Evolutionary conservation across 176 grass and related monocot species (phyloP).

Genomic region (Saccharum spontaneum): DNA sequence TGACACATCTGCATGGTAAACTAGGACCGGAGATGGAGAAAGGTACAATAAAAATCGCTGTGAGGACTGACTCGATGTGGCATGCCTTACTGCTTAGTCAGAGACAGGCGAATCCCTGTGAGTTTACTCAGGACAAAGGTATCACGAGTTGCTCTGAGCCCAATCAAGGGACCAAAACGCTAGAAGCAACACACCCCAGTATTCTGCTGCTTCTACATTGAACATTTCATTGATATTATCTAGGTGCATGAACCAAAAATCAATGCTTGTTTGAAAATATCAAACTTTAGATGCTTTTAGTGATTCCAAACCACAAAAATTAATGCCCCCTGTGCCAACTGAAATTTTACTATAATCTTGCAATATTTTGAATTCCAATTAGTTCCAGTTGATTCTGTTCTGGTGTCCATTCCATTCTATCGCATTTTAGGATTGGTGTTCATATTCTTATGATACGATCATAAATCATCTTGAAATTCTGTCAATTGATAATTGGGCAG

Average conservation of each 20-base stretch:
- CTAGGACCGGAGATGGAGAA: neutral
- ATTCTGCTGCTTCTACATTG: neutral
- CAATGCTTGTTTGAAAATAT: neutral
- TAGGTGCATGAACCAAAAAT: neutral
- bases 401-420: neutral
- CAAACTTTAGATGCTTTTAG: neutral
- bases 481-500: neutral
- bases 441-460: neutral
- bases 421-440: neutral
- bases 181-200: neutral
- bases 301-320: neutral
- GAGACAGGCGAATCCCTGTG: neutral
- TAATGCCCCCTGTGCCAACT: neutral
- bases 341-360: neutral
- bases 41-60: neutral
- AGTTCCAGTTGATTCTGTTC: neutral
- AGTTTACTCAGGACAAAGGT: neutral
- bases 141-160: neutral
- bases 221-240: neutral
- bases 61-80: neutral
- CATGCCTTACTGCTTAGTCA: neutral
- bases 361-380: neutral
- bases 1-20: neutral
- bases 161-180: neutral
- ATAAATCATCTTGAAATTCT: neutral